phyloP scores from a whole-genome alignment of 768 basidiomycete species.

The Agrocybe chaxingu region DNA sequence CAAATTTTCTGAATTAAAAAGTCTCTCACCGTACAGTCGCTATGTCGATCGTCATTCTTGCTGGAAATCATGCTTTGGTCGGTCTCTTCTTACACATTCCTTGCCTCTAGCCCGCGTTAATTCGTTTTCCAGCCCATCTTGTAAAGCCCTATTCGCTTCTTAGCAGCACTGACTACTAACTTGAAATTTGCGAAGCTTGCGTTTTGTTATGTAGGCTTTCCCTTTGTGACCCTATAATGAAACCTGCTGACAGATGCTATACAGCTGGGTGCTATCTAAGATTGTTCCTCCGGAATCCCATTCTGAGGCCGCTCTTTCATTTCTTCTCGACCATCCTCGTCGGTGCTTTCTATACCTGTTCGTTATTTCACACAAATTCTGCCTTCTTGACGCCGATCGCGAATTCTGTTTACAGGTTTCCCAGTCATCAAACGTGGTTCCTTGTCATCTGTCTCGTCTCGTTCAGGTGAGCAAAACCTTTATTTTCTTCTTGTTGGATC shows the following conservation, averaged over 20 bases:
- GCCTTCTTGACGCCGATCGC: background rate
- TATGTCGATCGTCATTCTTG: slow-evolving; percentile 62
- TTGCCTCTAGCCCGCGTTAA: background rate
- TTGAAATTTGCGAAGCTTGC: slow-evolving; percentile 37
- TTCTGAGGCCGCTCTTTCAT: slow-evolving; percentile 54
- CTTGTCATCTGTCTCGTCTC: slow-evolving; percentile 50
- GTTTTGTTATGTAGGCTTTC: slow-evolving; percentile 53
- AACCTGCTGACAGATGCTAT: background rate
- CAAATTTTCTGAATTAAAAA: background rate
- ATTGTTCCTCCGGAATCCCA: slow-evolving; percentile 42
- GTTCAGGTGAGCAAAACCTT: slow-evolving; percentile 44
- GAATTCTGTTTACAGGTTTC: slow-evolving; percentile 39
- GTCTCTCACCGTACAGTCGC: slow-evolving; percentile 30
- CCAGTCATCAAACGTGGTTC: slow-evolving; percentile 76
- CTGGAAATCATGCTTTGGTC: slow-evolving; percentile 76
- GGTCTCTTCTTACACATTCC: slow-evolving; percentile 20
- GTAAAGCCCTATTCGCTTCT: background rate
- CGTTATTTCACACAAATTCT: slow-evolving; percentile 6
- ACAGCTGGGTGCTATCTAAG: slow-evolving; percentile 62
- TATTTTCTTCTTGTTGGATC: background rate
- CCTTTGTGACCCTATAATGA: background rate
- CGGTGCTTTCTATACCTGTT: slow-evolving; percentile 66
- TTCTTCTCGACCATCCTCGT: slow-evolving; percentile 76
- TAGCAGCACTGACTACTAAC: no score
- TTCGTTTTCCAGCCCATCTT: background rate